These are phyloP conservation scores for Chaetomium olivaceum DNA, from an alignment of 2,329 filamentous ascomycete genomes.

Conservation along the genomic window DNA sequence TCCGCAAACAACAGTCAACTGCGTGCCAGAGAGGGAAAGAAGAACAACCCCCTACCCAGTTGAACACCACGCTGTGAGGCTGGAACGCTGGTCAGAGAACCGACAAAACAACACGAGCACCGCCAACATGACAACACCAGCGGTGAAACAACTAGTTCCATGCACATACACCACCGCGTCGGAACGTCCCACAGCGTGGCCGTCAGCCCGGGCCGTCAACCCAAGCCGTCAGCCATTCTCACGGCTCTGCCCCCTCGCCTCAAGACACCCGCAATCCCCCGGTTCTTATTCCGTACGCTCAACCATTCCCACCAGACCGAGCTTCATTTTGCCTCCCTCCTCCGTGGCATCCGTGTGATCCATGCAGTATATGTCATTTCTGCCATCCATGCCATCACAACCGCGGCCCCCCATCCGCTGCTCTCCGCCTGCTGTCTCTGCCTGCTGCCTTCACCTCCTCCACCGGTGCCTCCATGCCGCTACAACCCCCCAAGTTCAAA, in stretches of 20 bases:
- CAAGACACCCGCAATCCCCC: too few species aligned
- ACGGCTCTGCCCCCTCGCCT: not conserved
- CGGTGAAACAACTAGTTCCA: not conserved
- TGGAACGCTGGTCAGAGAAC: not conserved
- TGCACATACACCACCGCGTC: not conserved
- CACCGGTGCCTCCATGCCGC: not conserved
- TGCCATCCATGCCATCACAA: too few species aligned
- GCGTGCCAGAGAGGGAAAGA: not conserved
- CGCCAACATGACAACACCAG: not conserved
- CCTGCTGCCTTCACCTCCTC: not conserved
- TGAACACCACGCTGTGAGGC: not conserved
- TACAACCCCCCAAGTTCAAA: not conserved
- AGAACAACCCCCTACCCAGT: not conserved
- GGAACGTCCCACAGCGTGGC: not conserved
- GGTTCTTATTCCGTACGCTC: not conserved
- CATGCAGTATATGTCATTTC: too few species aligned
- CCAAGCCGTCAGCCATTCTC: not conserved
- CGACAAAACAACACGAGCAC: not conserved
- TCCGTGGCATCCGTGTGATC: too few species aligned
- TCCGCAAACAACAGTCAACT: not conserved
- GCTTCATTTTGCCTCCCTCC: too few species aligned
- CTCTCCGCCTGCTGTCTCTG: not conserved
- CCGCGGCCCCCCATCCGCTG: not conserved
- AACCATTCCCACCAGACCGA: not conserved
- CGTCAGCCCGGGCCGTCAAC: not conserved